Base-by-base conservation (phyloP, 192 early-diverging fungal species). In the Podila epigama region DNA sequence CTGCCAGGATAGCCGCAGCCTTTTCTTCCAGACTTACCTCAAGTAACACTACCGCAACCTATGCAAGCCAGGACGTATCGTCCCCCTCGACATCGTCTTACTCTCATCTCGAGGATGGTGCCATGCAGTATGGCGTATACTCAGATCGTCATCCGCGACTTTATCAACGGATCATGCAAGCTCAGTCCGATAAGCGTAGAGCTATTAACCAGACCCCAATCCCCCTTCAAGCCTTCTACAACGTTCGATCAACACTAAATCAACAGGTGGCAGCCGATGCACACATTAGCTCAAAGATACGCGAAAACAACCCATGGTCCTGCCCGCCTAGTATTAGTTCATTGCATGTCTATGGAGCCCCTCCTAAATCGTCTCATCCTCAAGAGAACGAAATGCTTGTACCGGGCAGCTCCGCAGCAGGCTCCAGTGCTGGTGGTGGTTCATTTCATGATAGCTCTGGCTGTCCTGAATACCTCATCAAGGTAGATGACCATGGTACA, bases 321-420 rank as follows among this genome's bases (percentile, higher is more conserved):
- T 69, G 59, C 40, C 68, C 68, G 6, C 60, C 60, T 4, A 39
- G 27, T 33, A 55, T 69, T 32, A 62, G 40, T 35, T 62, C 68
- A 1, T 31, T 69, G 15, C 32, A 6, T 55, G 32, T 69, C 20
- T 11, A 69, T 44, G 68, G 68, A 20, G 36, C 41, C 7, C 7
- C 48, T 25, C 32, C 36, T 33, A 50, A 40, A 5, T 34, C 31
- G 27, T 48, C 37, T 2, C 58, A 69, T 50, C 68, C 60, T 6
- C 51, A 54, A 20, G 68, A 69, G 34, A 52, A 62, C 22, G 41
- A 55, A 2, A 41, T 61, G 0, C 20, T 69, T 34, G 54, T 59
- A 3, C 22, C 68, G 5, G 35, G 28, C 16, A 37, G 41, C 12
- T 35, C 68, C 7, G 68, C 58, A 44, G 54, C 5, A n/a, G 25